A percentile compares a stretch with the other conserved stretches of the same genome.
phyloP scores from a whole-genome alignment of 805 yeast species.

The Komagataella pseudopastoris region DNA sequence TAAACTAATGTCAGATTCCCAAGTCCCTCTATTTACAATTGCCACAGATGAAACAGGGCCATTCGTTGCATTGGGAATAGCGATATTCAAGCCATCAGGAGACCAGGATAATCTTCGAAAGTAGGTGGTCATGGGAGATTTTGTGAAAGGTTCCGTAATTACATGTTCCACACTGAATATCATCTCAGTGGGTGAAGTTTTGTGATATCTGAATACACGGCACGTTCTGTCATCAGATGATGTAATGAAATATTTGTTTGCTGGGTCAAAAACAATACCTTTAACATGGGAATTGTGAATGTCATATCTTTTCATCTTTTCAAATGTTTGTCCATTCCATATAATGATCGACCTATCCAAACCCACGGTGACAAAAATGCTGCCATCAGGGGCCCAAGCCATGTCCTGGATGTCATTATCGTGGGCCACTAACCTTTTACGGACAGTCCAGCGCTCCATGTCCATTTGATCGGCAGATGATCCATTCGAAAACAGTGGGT shows the following conservation, averaged over 20 bases:
- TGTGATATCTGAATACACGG: slow-evolving; percentile 75
- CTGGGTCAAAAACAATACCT: slow-evolving; percentile 96
- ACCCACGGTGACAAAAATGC: slow-evolving; percentile 86
- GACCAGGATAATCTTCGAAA: slow-evolving; percentile 83
- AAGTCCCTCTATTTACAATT: slow-evolving; percentile 60
- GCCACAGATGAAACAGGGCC: slow-evolving; percentile 71
- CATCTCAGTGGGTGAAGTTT: slow-evolving; percentile 49
- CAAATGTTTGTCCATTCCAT: slow-evolving; percentile 90
- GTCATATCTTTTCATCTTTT: slow-evolving; percentile 77
- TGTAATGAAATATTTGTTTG: slow-evolving; percentile 93
- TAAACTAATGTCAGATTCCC: slow-evolving; percentile 65
- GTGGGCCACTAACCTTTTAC: slow-evolving; percentile 88
- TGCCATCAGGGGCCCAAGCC: slow-evolving; percentile 95
- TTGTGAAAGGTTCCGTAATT: slow-evolving; percentile 72
- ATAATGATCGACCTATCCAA: slow-evolving; percentile 84
- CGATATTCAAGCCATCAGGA: slow-evolving; percentile 80
- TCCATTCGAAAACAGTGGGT: not conserved
- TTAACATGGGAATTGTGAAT: slow-evolving; percentile 92
- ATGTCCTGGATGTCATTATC: slow-evolving; percentile 96
- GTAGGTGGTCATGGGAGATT: slow-evolving; percentile 86
- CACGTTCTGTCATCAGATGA: slow-evolving; percentile 93
- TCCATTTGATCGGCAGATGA: slow-evolving; percentile 38
- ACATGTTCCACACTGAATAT: slow-evolving; percentile 81
- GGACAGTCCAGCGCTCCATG: slow-evolving; percentile 86
- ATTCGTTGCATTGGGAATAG: slow-evolving; percentile 76